Conservation (phyloP, 2,329 filamentous ascomycete species). For the Alternaria metachromatica region DNA sequence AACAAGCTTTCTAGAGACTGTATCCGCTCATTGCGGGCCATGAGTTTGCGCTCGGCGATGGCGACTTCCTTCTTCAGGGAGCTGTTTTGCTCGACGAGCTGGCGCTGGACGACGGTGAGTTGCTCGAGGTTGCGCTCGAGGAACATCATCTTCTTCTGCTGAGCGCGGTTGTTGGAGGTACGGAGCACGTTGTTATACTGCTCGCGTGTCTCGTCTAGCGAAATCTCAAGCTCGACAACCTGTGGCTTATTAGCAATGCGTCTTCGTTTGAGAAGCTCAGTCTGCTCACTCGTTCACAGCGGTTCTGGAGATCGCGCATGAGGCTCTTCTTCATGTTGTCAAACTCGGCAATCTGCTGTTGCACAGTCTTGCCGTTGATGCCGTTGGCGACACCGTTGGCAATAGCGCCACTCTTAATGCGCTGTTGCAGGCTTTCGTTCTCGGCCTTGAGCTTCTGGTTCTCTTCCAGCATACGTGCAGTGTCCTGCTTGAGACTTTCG, state of each 20-base stretch:
- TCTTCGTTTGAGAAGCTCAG: conserved; percentile 8
- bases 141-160: conserved; percentile 99
- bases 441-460: conserved; percentile 80
- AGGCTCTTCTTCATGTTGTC: conserved; percentile 99
- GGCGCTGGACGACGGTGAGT: conserved; percentile 93
- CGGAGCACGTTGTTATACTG: conserved; percentile 99
- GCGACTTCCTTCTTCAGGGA: conserved; percentile 97
- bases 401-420: conserved; percentile 68
- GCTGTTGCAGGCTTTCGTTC: conserved; percentile 79
- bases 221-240: conserved; percentile 96
- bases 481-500: conserved; percentile 77
- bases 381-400: conserved; percentile 66
- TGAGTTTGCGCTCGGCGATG: conserved; percentile 96
- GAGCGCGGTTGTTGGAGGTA: conserved; percentile 95
- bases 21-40: conserved; percentile 95
- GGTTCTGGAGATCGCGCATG: conserved; percentile 98
- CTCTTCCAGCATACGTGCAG: conserved; percentile 79
- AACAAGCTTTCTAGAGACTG: conserved; percentile 89
- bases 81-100: conserved; percentile 97
- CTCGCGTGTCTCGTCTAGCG: conserved; percentile 93
- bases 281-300: conserved; percentile 78
- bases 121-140: conserved; percentile 97
- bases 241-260: conserved; percentile 31
- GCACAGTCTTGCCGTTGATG: conserved; percentile 84
- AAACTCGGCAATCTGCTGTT: conserved; percentile 98